Evolutionary conservation across 306 rosid genomes (phyloP).

Genomic region (Cucurbita maxima): DNA sequence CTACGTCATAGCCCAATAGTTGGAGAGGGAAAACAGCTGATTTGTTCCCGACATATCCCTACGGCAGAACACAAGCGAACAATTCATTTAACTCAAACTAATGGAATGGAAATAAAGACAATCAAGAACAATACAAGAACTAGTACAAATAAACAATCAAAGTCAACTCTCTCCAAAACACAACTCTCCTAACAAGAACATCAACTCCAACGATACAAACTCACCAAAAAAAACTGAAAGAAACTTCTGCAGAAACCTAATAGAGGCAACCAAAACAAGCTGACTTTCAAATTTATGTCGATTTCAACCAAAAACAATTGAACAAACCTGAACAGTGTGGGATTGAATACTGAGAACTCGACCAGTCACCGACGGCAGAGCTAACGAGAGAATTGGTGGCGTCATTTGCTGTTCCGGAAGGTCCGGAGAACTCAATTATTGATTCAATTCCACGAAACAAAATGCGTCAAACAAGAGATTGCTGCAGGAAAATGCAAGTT

Average conservation of each 20-base stretch:
- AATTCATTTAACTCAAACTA: neutral
- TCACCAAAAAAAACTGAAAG: neutral
- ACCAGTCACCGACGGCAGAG: slow-evolving; percentile 57
- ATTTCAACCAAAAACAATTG: neutral
- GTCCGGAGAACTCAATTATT: slow-evolving; percentile 3
- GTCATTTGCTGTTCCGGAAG: slow-evolving; percentile 23
- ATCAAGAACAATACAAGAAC: neutral
- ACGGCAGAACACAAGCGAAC: slow-evolving; percentile 3
- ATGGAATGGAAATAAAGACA: neutral
- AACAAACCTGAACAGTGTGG: slow-evolving; percentile 62
- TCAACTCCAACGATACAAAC: neutral
- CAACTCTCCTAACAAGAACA: neutral
- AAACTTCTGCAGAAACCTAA: neutral
- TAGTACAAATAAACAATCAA: neutral
- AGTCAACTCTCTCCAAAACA: neutral
- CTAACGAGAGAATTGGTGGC: slow-evolving; percentile 63
- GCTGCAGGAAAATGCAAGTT: neutral
- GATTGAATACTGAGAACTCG: slow-evolving; percentile 78
- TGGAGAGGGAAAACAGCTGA: slow-evolving; percentile 79
- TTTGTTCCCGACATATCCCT: slow-evolving; percentile 87
- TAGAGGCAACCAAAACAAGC: neutral
- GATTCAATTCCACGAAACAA: neutral
- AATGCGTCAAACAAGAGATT: neutral
- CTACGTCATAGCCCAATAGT: slow-evolving; percentile 79
- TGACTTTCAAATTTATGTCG: neutral